phyloP scores from a whole-genome alignment of 805 yeast species.

The Pichia paraexigua region DNA sequence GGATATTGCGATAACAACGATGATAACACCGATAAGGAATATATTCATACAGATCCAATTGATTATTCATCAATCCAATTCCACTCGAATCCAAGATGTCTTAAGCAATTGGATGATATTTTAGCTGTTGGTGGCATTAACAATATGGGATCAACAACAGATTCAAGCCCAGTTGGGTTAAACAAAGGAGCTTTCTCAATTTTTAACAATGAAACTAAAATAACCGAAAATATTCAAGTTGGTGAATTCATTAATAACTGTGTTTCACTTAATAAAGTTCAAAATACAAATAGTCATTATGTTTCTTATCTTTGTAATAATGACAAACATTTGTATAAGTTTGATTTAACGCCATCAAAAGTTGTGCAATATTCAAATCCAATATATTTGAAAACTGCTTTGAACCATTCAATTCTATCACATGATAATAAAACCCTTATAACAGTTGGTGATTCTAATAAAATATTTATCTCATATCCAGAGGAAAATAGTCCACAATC shows the following conservation, averaged over 20 bases:
- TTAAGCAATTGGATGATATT: constrained; percentile 46
- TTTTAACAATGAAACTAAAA: constrained; percentile 42
- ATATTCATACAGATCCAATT: constrained; percentile 1
- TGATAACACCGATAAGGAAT: not conserved
- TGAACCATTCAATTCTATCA: constrained; percentile 66
- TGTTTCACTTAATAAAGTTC: constrained; percentile 44
- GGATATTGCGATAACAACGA: not conserved
- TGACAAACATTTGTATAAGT: constrained; percentile 61
- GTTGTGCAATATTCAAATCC: constrained; percentile 27
- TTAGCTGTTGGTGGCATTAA: constrained; percentile 41
- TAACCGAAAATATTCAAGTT: constrained; percentile 43
- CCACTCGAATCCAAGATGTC: constrained; percentile 50
- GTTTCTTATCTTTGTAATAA: constrained; percentile 73
- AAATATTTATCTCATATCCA: constrained; percentile 51
- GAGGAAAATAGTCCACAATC: constrained; percentile 11
- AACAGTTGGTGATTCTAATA: constrained; percentile 72
- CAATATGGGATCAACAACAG: not conserved
- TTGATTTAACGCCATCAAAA: constrained; percentile 47
- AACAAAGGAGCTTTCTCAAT: constrained; percentile 57
- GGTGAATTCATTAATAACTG: constrained; percentile 84
- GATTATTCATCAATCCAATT: constrained; percentile 27
- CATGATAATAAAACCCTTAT: constrained; percentile 53
- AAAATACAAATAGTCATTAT: constrained; percentile 31
- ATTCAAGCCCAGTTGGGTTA: constrained; percentile 2
- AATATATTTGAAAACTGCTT: constrained; percentile 50